Base-by-base conservation (phyloP, 345 rosid genomes). In the Bretschneidera sinensis region DNA sequence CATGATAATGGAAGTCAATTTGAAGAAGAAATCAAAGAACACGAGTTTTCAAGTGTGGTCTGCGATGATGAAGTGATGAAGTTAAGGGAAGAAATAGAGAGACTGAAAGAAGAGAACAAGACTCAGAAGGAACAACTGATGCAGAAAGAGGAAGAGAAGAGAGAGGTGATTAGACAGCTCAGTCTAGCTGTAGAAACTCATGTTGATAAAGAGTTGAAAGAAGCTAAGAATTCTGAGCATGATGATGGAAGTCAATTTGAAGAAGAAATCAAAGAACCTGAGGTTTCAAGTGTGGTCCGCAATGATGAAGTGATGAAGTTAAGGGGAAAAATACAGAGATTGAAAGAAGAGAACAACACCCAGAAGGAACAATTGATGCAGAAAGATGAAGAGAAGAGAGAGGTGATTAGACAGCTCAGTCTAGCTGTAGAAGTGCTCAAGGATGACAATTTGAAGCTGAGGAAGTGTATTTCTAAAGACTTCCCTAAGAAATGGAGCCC, bases 321-420 rank as follows among this genome's bases (percentile, higher is more conserved):
- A 62, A 76, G 53, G 69, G 73, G 71, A 58, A 78, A 79, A 60
- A 61, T 67, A 33, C 52, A 63, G 56, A 65, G 59, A 25, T 73
- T 81, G 19, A 48, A 61, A 19, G 28, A 67, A 64, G 80, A 79
- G 71, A 68, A 60, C 56, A 58, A 17, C 55, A 48, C 68, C 48
- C 71, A 79, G 24, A 63, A 25, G 62, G 64, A 64, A 9, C 64
- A 45, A n/a, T 63, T 73, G 22, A 21, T 67, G 64, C 74, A 81
- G 71, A 83, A 88, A 69, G 92, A 84, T 70, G 92, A 83, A 63
- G 90, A 86, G 77, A 92, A 86, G 77, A 78, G 83, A 60, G 91
- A 85, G 52, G 96, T 76, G 19, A 87, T 85, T 33, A 75, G 96
- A 48, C 96, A 87, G 75, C 88, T 92, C 9, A 71, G 89, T 62